phyloP scores from a whole-genome alignment of 345 rosid genomes.

The Microcos paniculata region DNA sequence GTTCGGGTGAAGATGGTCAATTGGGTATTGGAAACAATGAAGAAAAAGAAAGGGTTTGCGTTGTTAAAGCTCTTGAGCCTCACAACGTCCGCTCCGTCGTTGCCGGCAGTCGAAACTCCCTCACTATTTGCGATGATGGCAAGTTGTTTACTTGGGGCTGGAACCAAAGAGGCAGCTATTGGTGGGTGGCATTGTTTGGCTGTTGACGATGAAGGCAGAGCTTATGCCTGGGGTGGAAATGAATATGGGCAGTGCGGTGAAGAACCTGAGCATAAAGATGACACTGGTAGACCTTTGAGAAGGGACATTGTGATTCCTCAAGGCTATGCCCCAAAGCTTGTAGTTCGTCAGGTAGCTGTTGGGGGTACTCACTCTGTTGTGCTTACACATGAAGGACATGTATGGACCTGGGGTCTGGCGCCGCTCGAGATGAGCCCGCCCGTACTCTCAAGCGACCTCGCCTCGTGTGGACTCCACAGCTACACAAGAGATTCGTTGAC shows the following conservation, averaged over 20 bases:
- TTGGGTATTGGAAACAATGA: conserved; percentile 80
- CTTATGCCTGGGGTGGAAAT: conserved; percentile 99
- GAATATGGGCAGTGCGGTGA: conserved; percentile 99
- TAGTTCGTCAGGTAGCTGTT: conserved; percentile 97
- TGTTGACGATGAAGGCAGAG: conserved; percentile 96
- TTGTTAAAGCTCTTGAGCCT: conserved; percentile 67
- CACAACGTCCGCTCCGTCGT: conserved; percentile 76
- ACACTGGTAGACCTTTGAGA: conserved; percentile 70
- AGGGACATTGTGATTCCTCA: conserved; percentile 93
- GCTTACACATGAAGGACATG: conserved; percentile 85
- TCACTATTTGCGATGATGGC: conserved; percentile 95
- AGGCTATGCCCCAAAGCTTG: conserved; percentile 86
- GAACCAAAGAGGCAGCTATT: conserved; percentile 99
- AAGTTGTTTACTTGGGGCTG: conserved; percentile 99
- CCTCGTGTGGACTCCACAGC: no score
- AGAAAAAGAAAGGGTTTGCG: conserved; percentile 79
- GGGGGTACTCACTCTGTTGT: conserved; percentile 99
- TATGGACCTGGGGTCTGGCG: conserved; percentile 99
- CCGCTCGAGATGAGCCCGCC: conserved; percentile 99
- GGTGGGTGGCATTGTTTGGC: conserved; percentile 99
- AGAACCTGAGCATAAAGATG: conserved; percentile 90
- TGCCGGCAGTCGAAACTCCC: conserved; percentile 97
- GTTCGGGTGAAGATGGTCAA: conserved; percentile 97
- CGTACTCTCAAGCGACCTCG: no score
- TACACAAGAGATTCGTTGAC: no score